Evolutionary conservation across 202 grass and related monocot species (phyloP).

Genomic region (Dendrocalamus latiflorus): DNA sequence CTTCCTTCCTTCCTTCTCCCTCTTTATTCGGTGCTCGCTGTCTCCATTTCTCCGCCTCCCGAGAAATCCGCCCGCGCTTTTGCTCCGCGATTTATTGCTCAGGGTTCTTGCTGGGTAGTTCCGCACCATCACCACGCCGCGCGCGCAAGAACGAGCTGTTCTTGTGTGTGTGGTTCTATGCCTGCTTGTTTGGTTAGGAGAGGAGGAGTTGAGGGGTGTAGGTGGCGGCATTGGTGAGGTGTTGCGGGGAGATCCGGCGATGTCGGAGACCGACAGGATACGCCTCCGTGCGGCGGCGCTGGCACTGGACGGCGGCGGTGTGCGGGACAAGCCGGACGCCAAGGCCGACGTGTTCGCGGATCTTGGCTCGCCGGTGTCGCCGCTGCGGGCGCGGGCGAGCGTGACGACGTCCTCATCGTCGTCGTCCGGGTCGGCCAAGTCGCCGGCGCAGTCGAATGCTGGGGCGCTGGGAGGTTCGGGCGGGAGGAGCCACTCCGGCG

Average conservation of each 20-base stretch:
- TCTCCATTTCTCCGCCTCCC: constrained; percentile 43
- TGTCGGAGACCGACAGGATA: constrained; percentile 47
- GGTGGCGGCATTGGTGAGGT: constrained; percentile 40
- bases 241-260: constrained; percentile 21
- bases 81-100: constrained; percentile 55
- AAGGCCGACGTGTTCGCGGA: constrained; percentile 62
- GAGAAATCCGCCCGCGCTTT: constrained; percentile 48
- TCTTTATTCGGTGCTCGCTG: constrained; percentile 1
- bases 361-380: constrained; percentile 85
- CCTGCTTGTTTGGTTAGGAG: constrained; percentile 45
- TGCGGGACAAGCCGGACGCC: constrained; percentile 74
- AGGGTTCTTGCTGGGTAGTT: constrained; percentile 41
- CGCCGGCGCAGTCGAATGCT: constrained; percentile 33
- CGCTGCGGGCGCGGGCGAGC: constrained; percentile 40
- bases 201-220: constrained; percentile 17
- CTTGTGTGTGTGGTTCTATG: constrained; percentile 51
- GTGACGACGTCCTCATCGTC: constrained; percentile 62
- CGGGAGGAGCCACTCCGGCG: constrained; percentile 57
- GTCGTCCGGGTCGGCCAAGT: constrained; percentile 73
- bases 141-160: constrained; percentile 30
- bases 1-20: constrained; percentile 25
- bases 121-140: background rate
- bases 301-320: constrained; percentile 41
- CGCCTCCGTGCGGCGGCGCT: constrained; percentile 39
- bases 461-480: constrained; percentile 9